These are phyloP conservation scores for Ganoderma resinaceum DNA, from an alignment of 1,284 basidiomycete genomes.

Conservation along the genomic window DNA sequence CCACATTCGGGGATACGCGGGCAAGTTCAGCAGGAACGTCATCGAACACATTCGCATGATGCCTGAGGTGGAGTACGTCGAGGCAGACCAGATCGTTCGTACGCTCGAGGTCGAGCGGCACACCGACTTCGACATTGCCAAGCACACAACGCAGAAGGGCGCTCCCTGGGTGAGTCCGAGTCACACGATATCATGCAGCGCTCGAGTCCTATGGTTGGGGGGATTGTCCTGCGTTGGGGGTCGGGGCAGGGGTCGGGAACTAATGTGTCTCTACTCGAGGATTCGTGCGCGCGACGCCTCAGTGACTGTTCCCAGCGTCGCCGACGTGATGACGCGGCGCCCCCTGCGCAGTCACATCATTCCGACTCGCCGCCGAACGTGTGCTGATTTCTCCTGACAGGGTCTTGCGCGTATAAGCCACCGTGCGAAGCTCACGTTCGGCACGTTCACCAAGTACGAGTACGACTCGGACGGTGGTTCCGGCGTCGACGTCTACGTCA, in stretches of 20 bases:
- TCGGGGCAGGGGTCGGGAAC: neutral
- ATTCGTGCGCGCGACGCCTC: neutral
- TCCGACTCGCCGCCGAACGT: slow-evolving; percentile 8
- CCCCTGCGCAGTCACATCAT: neutral
- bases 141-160: slow-evolving; percentile 60
- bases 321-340: neutral
- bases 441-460: slow-evolving; percentile 89
- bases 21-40: slow-evolving; percentile 79
- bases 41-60: slow-evolving; percentile 83
- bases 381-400: slow-evolving; percentile 45
- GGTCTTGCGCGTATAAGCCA: slow-evolving; percentile 97
- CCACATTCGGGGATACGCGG: slow-evolving; percentile 85
- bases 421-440: slow-evolving; percentile 77
- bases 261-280: neutral
- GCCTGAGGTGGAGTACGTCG: slow-evolving; percentile 94
- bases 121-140: slow-evolving; percentile 60
- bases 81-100: slow-evolving; percentile 90
- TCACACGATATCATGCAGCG: slow-evolving; percentile 15
- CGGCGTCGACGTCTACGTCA: slow-evolving; percentile 78
- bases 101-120: slow-evolving; percentile 69
- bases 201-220: neutral
- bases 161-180: slow-evolving; percentile 87
- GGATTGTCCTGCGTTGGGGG: neutral
- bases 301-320: neutral
- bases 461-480: slow-evolving; percentile 82